Evolutionary conservation across 1,284 basidiomycete species (phyloP).

Genomic region (Violaceomyces palustris): DNA sequence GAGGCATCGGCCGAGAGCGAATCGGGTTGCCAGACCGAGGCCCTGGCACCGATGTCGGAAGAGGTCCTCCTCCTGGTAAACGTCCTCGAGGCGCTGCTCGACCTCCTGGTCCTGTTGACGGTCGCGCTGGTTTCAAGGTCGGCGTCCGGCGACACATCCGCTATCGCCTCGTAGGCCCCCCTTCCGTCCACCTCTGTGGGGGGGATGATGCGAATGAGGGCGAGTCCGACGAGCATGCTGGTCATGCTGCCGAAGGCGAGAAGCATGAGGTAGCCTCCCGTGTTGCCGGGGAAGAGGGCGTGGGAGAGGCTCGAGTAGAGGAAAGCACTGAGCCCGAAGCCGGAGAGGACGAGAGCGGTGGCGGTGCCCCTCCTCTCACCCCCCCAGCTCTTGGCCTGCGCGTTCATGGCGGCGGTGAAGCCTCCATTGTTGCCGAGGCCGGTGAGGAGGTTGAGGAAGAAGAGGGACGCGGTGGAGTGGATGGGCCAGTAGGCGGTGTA

Average conservation of each 20-base stretch:
- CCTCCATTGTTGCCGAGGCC: slow-evolving; percentile 46
- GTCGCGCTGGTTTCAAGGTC: too few species aligned
- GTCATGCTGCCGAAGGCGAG: slow-evolving; percentile 67
- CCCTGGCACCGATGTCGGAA: slow-evolving; percentile 34
- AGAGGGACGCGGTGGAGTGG: slow-evolving; percentile 26
- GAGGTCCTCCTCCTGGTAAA: slow-evolving; percentile 23
- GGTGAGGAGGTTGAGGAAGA: slow-evolving; percentile 37
- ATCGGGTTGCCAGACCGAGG: slow-evolving; percentile 25
- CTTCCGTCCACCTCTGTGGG: slow-evolving; percentile 36
- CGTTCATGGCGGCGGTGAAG: slow-evolving; percentile 51
- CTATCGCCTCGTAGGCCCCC: too few species aligned
- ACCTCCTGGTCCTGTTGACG: not conserved
- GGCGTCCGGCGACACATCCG: too few species aligned
- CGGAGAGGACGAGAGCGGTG: slow-evolving; percentile 69
- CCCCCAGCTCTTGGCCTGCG: slow-evolving; percentile 48
- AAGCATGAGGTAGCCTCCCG: slow-evolving; percentile 65
- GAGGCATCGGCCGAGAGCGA: slow-evolving; percentile 8
- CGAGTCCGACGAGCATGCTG: slow-evolving; percentile 65
- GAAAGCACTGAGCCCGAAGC: slow-evolving; percentile 79
- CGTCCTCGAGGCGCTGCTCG: not conserved
- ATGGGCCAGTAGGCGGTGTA: slow-evolving; percentile 20
- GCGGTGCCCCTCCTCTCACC: slow-evolving; percentile 60
- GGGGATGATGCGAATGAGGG: slow-evolving; percentile 64
- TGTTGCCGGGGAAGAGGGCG: slow-evolving; percentile 65
- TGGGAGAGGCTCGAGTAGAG: slow-evolving; percentile 69